These are phyloP conservation scores for Tricholoma flavovirens DNA, from an alignment of 768 basidiomycete species.

Conservation along the genomic window DNA sequence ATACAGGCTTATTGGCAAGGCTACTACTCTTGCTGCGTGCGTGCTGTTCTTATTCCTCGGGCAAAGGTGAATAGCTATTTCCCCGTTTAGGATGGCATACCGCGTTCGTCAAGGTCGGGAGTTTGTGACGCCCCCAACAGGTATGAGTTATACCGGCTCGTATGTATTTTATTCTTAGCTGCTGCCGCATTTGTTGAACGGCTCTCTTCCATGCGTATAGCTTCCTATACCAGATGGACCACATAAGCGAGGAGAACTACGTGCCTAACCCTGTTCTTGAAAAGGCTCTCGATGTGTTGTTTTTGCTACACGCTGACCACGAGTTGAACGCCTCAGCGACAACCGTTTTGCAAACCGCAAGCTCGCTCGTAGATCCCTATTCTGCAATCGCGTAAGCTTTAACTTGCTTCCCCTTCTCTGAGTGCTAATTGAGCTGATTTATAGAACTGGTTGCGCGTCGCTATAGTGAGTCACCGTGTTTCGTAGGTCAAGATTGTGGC, in stretches of 20 bases:
- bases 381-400: slow-evolving; percentile 67
- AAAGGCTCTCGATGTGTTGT: slow-evolving; percentile 83
- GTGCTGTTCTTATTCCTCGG: slow-evolving; percentile 19
- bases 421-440: slow-evolving; percentile 2
- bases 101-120: slow-evolving; percentile 86
- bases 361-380: slow-evolving; percentile 88
- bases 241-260: slow-evolving; percentile 68
- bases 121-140: slow-evolving; percentile 79
- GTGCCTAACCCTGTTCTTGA: slow-evolving; percentile 78
- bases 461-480: slow-evolving; percentile 58
- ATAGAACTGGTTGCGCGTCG: slow-evolving; percentile 79
- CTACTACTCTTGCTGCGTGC: slow-evolving; percentile 81
- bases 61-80: neutral
- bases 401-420: neutral
- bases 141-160: slow-evolving; percentile 82
- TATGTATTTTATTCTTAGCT: slow-evolving; percentile 28
- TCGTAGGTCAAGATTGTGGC: neutral
- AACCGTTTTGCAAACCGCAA: slow-evolving; percentile 82
- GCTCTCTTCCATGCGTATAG: slow-evolving; percentile 26
- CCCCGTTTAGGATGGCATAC: slow-evolving; percentile 71
- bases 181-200: neutral
- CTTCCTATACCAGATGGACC: slow-evolving; percentile 90
- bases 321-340: slow-evolving; percentile 86
- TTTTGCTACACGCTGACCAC: slow-evolving; percentile 87
- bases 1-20: slow-evolving; percentile 81